These are phyloP conservation scores for Papiliotrema laurentii DNA, from an alignment of 1,284 basidiomycete genomes.

Conservation along the genomic window DNA sequence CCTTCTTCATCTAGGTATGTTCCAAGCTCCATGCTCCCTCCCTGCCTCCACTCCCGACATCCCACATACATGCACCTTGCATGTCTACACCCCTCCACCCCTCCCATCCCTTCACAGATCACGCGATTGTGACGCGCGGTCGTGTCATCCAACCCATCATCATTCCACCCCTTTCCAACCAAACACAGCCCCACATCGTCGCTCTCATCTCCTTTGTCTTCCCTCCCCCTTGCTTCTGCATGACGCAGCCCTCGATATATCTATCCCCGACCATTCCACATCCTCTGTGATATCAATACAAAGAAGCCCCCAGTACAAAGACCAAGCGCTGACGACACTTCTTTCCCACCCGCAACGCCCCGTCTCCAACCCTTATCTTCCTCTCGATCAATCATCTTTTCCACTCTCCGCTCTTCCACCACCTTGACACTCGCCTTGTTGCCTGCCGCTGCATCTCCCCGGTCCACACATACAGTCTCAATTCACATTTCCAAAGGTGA, in stretches of 20 bases:
- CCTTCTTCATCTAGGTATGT: neutral
- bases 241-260: neutral
- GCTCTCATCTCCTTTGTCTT: slow-evolving; percentile 2
- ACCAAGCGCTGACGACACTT: slow-evolving; percentile 1
- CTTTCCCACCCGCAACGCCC: neutral
- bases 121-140: neutral
- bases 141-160: slow-evolving; percentile 3
- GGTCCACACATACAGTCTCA: neutral
- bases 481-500: neutral
- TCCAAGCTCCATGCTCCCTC: too few species aligned
- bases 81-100: neutral
- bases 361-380: slow-evolving; percentile 6
- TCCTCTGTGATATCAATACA: too few species aligned
- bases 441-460: neutral
- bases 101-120: neutral
- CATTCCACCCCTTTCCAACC: neutral
- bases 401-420: too few species aligned
- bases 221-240: neutral
- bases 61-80: too few species aligned
- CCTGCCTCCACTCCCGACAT: too few species aligned
- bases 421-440: neutral
- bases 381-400: too few species aligned
- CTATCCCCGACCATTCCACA: neutral
- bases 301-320: too few species aligned
- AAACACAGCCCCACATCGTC: neutral